Conservation (phyloP, 2,329 filamentous ascomycete species). For the Metarhizium brunneum region DNA sequence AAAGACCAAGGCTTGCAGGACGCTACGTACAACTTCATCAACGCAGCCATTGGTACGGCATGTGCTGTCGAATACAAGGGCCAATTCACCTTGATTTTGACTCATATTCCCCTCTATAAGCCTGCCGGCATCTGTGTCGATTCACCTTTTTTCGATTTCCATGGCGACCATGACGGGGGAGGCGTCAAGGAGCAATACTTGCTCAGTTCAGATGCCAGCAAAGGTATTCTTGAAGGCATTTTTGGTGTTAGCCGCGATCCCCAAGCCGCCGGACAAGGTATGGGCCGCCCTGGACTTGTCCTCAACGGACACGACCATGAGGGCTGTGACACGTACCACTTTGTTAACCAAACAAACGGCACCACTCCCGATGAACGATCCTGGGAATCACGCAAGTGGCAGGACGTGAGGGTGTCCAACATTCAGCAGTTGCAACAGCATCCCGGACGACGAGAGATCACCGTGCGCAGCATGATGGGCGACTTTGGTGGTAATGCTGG, state of each 20-base stretch:
- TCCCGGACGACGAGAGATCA: constrained; percentile 75
- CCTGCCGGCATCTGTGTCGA: constrained; percentile 74
- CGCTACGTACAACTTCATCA: constrained; percentile 69
- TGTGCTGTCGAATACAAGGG: constrained; percentile 51
- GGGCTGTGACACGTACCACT: constrained; percentile 86
- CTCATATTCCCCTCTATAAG: constrained; percentile 88
- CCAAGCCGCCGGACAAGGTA: constrained; percentile 48
- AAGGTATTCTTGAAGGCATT: constrained; percentile 72
- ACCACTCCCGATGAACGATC: constrained; percentile 27
- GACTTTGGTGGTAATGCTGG: constrained; percentile 89
- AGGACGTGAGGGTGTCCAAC: constrained; percentile 29
- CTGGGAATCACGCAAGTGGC: constrained; percentile 44
- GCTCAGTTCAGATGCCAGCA: constrained; percentile 62
- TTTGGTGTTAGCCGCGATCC: constrained; percentile 64
- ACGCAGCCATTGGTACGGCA: constrained; percentile 55
- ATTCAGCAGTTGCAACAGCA: constrained; percentile 33
- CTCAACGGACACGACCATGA: constrained; percentile 93
- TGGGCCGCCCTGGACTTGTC: constrained; percentile 66
- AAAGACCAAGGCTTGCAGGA: constrained; percentile 57
- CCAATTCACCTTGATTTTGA: constrained; percentile 75
- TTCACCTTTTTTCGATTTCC: constrained; percentile 73
- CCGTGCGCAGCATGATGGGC: constrained; percentile 97
- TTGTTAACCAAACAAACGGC: constrained; percentile 52
- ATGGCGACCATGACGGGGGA: constrained; percentile 52
- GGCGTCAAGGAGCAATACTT: constrained; percentile 88